These are phyloP conservation scores for Cinnamomum chago DNA, from an alignment of 164 flowering plant genomes.

Conservation along the genomic window DNA sequence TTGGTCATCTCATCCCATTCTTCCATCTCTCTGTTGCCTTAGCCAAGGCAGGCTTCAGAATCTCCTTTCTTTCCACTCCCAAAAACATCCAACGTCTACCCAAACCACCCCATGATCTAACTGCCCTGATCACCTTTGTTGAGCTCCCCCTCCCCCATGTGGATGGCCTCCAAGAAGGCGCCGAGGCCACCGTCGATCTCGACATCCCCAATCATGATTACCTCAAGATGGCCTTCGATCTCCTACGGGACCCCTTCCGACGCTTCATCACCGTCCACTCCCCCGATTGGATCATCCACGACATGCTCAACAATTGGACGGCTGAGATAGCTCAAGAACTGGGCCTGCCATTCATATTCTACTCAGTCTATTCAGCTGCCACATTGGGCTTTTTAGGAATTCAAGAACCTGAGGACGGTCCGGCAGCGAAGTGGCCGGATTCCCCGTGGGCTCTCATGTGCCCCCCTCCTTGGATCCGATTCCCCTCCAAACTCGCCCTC, in stretches of 20 bases:
- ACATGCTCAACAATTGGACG: constrained; percentile 26
- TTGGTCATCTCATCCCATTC: constrained; percentile 17
- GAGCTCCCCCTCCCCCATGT: no score
- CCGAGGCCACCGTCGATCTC: constrained; percentile 31
- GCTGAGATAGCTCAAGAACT: constrained; percentile 11
- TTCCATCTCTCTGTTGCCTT: constrained; percentile 12
- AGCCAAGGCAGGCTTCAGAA: no score
- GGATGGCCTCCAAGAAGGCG: constrained; percentile 20
- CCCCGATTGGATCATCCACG: constrained; percentile 35
- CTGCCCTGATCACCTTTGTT: no score
- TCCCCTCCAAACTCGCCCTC: constrained; percentile 20
- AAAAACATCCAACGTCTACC: no score
- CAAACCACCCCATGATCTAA: no score
- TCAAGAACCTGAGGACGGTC: no score
- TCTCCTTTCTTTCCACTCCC: no score
- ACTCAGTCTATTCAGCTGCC: constrained; percentile 18
- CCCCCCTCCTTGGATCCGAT: constrained; percentile 37
- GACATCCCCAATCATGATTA: constrained; percentile 7
- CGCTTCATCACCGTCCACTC: constrained; percentile 9
- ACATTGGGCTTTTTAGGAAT: constrained; percentile 3
- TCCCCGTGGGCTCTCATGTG: constrained; percentile 11
- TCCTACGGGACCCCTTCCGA: constrained; percentile 8
- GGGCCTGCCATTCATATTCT: constrained; percentile 16
- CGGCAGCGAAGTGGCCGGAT: not conserved
- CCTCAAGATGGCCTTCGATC: constrained; percentile 30